Conservation (phyloP, 805 yeast genomes). For the Ogataea ganodermae region DNA sequence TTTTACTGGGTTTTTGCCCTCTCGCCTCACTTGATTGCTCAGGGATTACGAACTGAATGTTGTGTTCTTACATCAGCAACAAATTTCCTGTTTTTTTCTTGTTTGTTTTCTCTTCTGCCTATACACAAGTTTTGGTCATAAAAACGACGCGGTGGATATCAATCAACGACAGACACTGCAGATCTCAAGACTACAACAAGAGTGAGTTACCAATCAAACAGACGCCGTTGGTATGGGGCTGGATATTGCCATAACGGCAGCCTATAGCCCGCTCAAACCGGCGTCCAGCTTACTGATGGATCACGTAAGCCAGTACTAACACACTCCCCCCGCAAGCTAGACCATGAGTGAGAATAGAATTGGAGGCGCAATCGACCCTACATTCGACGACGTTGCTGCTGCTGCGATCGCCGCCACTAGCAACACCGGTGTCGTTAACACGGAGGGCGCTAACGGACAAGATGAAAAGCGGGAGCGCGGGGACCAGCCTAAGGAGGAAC, state of each 20-base stretch:
- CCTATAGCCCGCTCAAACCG: not conserved
- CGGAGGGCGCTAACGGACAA: not conserved
- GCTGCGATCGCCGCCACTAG: slow-evolving; percentile 30
- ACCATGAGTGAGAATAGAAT: slow-evolving; percentile 18
- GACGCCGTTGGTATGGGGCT: no score
- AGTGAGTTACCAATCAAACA: not conserved
- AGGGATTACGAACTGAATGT: slow-evolving; percentile 7
- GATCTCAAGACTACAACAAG: not conserved
- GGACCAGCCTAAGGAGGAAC: not conserved
- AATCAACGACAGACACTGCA: not conserved
- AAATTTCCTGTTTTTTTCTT: not conserved
- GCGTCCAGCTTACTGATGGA: not conserved
- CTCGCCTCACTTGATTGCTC: slow-evolving; percentile 5
- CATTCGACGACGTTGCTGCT: slow-evolving; percentile 33
- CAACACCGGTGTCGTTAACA: slow-evolving; percentile 3
- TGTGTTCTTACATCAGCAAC: slow-evolving; percentile 10
- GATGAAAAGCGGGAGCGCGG: no score
- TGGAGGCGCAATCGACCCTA: slow-evolving; percentile 12
- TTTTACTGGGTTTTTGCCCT: no score
- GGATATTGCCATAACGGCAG: no score
- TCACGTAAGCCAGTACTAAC: slow-evolving; percentile 13
- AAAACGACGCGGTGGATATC: not conserved
- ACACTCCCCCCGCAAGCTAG: not conserved
- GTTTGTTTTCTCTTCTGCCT: slow-evolving; percentile 6
- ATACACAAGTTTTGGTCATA: not conserved